Evolutionary conservation across 495 filamentous ascomycete genomes (phyloP).

Genomic region (Penicillium bialowiezense): DNA sequence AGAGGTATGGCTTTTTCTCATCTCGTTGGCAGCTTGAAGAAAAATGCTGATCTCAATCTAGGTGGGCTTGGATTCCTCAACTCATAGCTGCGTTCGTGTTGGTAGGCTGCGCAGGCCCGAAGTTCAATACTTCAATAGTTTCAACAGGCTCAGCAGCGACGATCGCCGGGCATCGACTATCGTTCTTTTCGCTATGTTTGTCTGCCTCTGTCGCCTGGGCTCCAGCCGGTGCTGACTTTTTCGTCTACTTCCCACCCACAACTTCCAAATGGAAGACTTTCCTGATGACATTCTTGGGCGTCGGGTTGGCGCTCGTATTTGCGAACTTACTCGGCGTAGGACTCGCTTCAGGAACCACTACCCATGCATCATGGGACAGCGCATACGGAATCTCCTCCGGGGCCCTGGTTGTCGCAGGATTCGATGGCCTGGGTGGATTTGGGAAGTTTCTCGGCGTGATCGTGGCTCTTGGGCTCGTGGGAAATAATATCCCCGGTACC

Average conservation of each 20-base stretch:
- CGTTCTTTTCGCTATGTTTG: conserved; percentile 61
- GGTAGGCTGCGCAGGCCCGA: conserved; percentile 56
- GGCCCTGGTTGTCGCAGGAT: conserved; percentile 59
- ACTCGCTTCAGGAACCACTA: conserved; percentile 55
- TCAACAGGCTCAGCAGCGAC: conserved; percentile 32
- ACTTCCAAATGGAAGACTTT: conserved; percentile 39
- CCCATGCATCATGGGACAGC: conserved; percentile 44
- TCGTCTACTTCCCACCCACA: conserved; percentile 50
- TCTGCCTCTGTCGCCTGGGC: conserved; percentile 51
- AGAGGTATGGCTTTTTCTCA: conserved; percentile 28
- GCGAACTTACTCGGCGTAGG: conserved; percentile 64
- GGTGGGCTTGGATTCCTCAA: conserved; percentile 64
- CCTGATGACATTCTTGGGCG: conserved; percentile 42
- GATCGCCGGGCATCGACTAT: conserved; percentile 49
- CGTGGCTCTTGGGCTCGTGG: conserved; percentile 59
- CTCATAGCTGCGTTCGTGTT: conserved; percentile 56
- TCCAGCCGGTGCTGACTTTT: conserved; percentile 48
- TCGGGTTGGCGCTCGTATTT: conserved; percentile 48
- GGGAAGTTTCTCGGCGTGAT: conserved; percentile 64
- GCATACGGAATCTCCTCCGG: conserved; percentile 58
- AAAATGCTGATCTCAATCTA: conserved; percentile 10
- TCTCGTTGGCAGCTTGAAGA: too few relatives aligned
- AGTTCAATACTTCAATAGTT: conserved; percentile 48
- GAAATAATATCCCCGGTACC: conserved; percentile 62
- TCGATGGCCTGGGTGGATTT: conserved; percentile 53